These are phyloP conservation scores for Lithocarpus polystachyus DNA, from an alignment of 306 rosid species.

Conservation along the genomic window DNA sequence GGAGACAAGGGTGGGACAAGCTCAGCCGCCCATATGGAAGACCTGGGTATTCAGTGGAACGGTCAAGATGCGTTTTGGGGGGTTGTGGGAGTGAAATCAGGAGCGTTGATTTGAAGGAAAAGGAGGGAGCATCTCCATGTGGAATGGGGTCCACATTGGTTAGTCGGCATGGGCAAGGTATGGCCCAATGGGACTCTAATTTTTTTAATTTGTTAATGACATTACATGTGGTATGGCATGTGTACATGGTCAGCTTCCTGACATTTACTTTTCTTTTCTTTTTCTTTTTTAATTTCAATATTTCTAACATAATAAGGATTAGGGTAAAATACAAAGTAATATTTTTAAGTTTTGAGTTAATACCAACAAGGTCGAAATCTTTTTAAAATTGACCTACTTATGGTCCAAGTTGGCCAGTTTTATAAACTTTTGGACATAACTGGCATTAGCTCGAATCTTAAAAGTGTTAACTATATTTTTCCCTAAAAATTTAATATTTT, in stretches of 20 bases:
- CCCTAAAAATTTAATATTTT: not conserved
- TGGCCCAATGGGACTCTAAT: constrained; percentile 42
- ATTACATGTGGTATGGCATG: constrained; percentile 13
- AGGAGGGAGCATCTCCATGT: constrained; percentile 54
- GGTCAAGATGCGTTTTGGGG: constrained; percentile 50
- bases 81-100: constrained; percentile 37
- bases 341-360: too few species aligned
- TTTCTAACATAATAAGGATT: not conserved
- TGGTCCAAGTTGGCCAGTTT: too few species aligned
- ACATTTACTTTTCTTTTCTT: not conserved
- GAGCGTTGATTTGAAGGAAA: constrained; percentile 41
- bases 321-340: too few species aligned
- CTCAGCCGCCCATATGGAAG: constrained; percentile 50
- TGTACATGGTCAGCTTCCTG: not conserved
- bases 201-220: constrained; percentile 6
- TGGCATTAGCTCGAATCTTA: too few species aligned
- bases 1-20: constrained; percentile 83
- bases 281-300: not conserved
- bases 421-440: too few species aligned
- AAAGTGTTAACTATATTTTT: too few species aligned
- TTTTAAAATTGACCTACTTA: too few species aligned
- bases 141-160: constrained; percentile 38
- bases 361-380: too few species aligned
- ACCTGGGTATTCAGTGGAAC: constrained; percentile 24
- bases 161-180: constrained; percentile 35